A percentile compares a stretch with the other conserved stretches of the same genome.
Evolutionary conservation across 2,329 filamentous ascomycete genomes (phyloP).

Genomic region (Xylariaceae sp.): DNA sequence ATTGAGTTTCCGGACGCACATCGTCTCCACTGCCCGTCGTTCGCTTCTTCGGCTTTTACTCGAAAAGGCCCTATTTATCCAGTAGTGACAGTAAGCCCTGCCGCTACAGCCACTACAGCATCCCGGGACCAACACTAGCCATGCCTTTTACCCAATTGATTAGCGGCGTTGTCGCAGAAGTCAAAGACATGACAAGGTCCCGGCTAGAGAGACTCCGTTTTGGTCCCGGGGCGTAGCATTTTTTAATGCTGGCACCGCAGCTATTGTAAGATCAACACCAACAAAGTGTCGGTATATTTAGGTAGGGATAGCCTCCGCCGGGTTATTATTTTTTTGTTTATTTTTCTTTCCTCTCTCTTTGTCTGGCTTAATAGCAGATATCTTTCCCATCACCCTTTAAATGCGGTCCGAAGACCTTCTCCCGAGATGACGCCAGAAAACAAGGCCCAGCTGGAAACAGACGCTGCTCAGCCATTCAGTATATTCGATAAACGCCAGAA

Average conservation of each 20-base stretch:
- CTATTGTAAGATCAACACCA: background rate
- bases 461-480: slow-evolving; percentile 37
- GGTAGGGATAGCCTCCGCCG: background rate
- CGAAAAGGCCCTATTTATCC: background rate
- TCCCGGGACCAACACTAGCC: background rate
- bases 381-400: background rate
- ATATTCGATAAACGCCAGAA: slow-evolving; percentile 48
- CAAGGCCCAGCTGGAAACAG: background rate
- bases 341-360: background rate
- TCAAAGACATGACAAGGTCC: background rate
- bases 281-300: background rate
- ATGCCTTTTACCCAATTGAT: background rate
- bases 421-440: slow-evolving; percentile 3
- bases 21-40: background rate
- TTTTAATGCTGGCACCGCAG: background rate
- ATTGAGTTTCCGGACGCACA: background rate
- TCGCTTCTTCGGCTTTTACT: background rate
- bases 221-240: background rate
- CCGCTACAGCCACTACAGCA: too few relatives aligned
- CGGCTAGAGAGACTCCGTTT: background rate
- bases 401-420: background rate
- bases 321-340: background rate
- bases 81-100: too few relatives aligned
- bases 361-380: background rate
- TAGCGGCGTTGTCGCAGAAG: background rate